Evolutionary conservation across 202 grass and related monocot species (phyloP).

Genomic region (Musa balbisiana): DNA sequence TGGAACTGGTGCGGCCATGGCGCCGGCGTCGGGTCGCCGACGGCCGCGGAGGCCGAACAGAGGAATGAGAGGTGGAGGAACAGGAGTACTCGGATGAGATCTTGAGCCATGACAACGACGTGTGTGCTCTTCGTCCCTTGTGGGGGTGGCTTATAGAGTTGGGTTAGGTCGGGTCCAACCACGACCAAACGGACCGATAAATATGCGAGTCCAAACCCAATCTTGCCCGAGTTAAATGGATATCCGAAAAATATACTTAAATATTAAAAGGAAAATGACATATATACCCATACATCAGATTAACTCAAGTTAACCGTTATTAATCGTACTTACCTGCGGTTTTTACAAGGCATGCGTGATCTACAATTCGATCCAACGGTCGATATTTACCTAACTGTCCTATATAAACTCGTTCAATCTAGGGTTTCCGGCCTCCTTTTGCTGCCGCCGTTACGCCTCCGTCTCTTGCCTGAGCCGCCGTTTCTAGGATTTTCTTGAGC

Average conservation of each 20-base stretch:
- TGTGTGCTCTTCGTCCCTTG: background rate
- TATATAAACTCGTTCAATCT: background rate
- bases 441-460: no score
- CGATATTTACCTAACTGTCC: background rate
- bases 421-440: background rate
- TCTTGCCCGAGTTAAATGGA: no score
- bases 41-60: background rate
- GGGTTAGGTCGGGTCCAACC: no score
- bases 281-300: no score
- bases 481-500: background rate
- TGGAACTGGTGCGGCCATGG: constrained; percentile 85
- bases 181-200: no score
- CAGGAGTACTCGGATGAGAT: background rate
- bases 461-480: background rate
- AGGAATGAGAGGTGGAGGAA: background rate
- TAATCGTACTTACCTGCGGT: no score
- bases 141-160: background rate
- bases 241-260: no score
- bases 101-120: background rate
- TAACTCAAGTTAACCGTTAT: no score
- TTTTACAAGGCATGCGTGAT: no score
- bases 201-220: no score
- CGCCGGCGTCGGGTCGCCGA: constrained; percentile 25
- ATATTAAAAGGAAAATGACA: no score
- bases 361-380: background rate